Conservation (phyloP, 495 filamentous ascomycete genomes). For the Zalerion maritima region DNA sequence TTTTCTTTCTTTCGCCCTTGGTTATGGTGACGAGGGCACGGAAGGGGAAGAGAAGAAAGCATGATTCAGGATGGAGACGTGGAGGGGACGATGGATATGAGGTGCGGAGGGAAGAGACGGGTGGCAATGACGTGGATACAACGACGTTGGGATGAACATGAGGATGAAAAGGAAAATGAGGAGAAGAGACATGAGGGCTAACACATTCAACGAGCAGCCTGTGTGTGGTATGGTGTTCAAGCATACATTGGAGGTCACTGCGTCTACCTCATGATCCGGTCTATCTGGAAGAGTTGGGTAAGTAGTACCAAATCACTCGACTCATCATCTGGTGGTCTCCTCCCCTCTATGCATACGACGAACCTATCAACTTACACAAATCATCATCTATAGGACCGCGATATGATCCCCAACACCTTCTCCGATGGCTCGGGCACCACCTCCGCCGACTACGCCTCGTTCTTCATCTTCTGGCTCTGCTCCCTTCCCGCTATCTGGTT, state of each 20-base stretch:
- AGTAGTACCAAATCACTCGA: too few relatives aligned
- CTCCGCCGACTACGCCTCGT: slow-evolving; percentile 62
- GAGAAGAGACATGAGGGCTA: slow-evolving; percentile 7
- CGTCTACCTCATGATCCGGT: slow-evolving; percentile 64
- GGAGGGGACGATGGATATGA: too few relatives aligned
- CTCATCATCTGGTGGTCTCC: too few relatives aligned
- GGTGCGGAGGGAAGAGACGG: too few relatives aligned
- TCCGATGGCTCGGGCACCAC: slow-evolving; percentile 50
- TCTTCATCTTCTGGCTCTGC: slow-evolving; percentile 72
- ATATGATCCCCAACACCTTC: slow-evolving; percentile 52
- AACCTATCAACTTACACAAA: slow-evolving; percentile 6
- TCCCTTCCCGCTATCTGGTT: slow-evolving; percentile 81
- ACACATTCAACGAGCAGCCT: slow-evolving; percentile 22
- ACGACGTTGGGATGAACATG: too few relatives aligned
- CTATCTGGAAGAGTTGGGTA: slow-evolving; percentile 56
- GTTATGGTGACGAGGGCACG: too few relatives aligned
- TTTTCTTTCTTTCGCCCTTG: too few relatives aligned
- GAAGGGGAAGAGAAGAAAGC: too few relatives aligned
- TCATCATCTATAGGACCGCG: slow-evolving; percentile 24
- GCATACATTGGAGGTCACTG: slow-evolving; percentile 74
- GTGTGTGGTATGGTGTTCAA: slow-evolving; percentile 82
- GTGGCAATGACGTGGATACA: too few relatives aligned
- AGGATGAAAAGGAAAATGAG: too few relatives aligned
- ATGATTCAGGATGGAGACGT: too few relatives aligned
- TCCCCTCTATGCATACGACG: neutral